Evolutionary conservation across 345 rosid species (phyloP).

Genomic region (Noccaea caerulescens): DNA sequence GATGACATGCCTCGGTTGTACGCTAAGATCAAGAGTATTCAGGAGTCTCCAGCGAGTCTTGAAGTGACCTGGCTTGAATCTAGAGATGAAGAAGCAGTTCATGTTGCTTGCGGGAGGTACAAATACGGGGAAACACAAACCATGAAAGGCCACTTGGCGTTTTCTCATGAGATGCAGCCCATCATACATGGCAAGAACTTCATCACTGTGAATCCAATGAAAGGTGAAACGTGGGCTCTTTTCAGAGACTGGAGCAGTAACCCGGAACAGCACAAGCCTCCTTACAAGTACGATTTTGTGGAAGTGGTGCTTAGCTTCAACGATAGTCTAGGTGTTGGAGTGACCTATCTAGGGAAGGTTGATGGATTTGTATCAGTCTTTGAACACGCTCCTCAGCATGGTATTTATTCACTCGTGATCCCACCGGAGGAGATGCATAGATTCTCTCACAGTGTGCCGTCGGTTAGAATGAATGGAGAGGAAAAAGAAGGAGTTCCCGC

Average conservation of each 20-base stretch:
- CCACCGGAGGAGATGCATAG: slow-evolving; percentile 50
- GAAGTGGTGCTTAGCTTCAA: slow-evolving; percentile 57
- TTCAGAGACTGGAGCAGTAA: slow-evolving; percentile 67
- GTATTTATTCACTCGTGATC: slow-evolving; percentile 41
- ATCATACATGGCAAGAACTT: slow-evolving; percentile 31
- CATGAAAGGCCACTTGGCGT: slow-evolving; percentile 47
- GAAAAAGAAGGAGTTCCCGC: slow-evolving; percentile 69
- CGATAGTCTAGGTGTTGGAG: slow-evolving; percentile 53
- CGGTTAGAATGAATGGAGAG: slow-evolving; percentile 60
- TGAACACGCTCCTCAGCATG: slow-evolving; percentile 41
- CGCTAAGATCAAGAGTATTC: slow-evolving; percentile 58
- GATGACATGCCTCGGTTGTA: slow-evolving; percentile 83
- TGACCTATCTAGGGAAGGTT: slow-evolving; percentile 66
- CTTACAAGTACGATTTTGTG: slow-evolving; percentile 63
- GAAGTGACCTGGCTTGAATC: slow-evolving; percentile 68
- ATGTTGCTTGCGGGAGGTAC: slow-evolving; percentile 68
- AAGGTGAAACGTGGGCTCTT: slow-evolving; percentile 91
- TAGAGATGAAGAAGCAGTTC: slow-evolving; percentile 43
- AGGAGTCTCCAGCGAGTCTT: slow-evolving; percentile 50
- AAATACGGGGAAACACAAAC: slow-evolving; percentile 41
- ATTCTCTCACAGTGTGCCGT: slow-evolving; percentile 79
- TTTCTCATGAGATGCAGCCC: slow-evolving; percentile 61
- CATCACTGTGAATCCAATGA: slow-evolving; percentile 56
- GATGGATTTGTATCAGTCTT: slow-evolving; percentile 74
- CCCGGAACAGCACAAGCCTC: slow-evolving; percentile 52